phyloP scores from a whole-genome alignment of 2,329 filamentous ascomycete genomes.

The Cordyceps sp. region DNA sequence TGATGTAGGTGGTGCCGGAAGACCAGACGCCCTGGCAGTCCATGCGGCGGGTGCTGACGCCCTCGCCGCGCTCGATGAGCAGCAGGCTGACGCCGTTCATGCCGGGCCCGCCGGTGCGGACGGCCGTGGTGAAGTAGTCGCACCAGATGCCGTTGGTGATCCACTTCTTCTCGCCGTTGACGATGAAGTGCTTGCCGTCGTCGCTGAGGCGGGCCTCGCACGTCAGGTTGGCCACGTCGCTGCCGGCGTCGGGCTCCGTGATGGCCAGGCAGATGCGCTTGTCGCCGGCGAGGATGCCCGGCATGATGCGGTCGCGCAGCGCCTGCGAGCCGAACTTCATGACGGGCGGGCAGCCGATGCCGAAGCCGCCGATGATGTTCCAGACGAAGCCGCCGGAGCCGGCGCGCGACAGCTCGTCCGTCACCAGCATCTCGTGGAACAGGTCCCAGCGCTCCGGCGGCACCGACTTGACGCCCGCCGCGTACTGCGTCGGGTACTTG shows the following conservation, averaged over 20 bases:
- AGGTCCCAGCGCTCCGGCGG: constrained; percentile 85
- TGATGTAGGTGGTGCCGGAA: constrained; percentile 89
- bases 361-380: constrained; percentile 94
- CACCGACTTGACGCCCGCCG: constrained; percentile 60
- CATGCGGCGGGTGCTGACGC: constrained; percentile 88
- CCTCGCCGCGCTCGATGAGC: constrained; percentile 78
- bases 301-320: constrained; percentile 74
- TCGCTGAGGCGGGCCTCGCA: constrained; percentile 91
- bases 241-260: constrained; percentile 89
- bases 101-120: constrained; percentile 72
- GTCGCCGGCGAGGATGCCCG: constrained; percentile 75
- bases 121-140: constrained; percentile 95
- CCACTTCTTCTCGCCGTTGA: constrained; percentile 99
- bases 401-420: constrained; percentile 79
- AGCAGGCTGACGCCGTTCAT: constrained; percentile 89
- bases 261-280: constrained; percentile 97
- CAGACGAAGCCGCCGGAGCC: constrained; percentile 90
- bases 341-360: constrained; percentile 81
- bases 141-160: constrained; percentile 96
- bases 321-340: constrained; percentile 82
- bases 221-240: constrained; percentile 85
- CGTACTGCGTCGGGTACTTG: constrained; percentile 63
- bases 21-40: constrained; percentile 97
- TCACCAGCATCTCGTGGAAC: constrained; percentile 93
- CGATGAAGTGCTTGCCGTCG: constrained; percentile 97